Evolutionary conservation across 2,329 filamentous ascomycete species (phyloP).

Genomic region (Colletotrichum limetticola): DNA sequence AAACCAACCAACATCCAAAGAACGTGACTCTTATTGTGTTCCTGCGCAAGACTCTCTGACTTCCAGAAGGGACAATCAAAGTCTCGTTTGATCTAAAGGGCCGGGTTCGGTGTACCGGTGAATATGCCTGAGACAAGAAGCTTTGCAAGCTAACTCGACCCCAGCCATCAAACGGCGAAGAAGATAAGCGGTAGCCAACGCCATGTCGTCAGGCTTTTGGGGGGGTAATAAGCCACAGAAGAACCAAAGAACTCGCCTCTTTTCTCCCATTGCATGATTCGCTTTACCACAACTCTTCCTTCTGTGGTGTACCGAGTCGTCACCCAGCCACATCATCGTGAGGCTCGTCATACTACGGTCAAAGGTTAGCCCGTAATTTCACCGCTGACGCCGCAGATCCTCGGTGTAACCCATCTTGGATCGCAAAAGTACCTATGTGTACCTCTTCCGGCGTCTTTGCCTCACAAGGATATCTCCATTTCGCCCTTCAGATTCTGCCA

Average conservation of each 20-base stretch:
- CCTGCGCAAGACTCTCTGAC: neutral
- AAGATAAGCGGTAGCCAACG: neutral
- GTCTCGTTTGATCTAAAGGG: neutral
- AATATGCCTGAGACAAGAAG: neutral
- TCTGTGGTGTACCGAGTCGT: neutral
- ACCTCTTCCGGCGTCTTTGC: neutral
- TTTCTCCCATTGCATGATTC: neutral
- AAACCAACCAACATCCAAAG: neutral
- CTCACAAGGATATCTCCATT: neutral
- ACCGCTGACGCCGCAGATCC: neutral
- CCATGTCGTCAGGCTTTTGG: neutral
- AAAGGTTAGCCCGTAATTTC: neutral
- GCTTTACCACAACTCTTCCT: neutral
- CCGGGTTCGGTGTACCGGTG: neutral
- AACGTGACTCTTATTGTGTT: neutral
- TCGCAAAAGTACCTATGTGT: neutral
- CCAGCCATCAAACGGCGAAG: neutral
- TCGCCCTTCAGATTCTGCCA: conserved; percentile 30
- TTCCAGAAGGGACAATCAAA: neutral
- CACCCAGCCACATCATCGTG: neutral
- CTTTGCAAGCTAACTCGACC: neutral
- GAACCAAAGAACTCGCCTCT: neutral
- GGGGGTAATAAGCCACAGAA: neutral
- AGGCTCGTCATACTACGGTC: neutral
- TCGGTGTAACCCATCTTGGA: neutral